Evolutionary conservation across 2,329 filamentous ascomycete genomes (phyloP), one percentile per base, ranked within the genome.

Genomic region (Colletotrichum tropicale): DNA sequence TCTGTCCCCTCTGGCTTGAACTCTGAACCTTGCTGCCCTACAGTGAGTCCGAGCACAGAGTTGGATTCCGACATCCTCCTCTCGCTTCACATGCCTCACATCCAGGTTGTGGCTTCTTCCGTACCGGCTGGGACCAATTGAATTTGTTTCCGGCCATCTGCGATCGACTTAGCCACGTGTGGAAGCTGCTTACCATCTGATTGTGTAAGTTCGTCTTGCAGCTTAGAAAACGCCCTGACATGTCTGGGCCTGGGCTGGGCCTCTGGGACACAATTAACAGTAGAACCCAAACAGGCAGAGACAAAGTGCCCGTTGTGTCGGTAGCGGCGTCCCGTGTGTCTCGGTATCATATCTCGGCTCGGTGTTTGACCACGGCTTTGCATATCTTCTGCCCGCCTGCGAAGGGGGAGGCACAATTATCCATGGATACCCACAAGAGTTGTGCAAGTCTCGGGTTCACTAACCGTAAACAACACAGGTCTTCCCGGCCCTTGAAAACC

Each of bases 21-120:
- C 58, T 30, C 30, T 32, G 30, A 62, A 62, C 18, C 58, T 62
- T 62, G 32, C 28, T 62, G 58, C 58, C 58, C 58, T 30, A 67
- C 73, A 52, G 43, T 52, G 30, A 75, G 73, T 64, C 69, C 73
- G 70, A 62, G 62, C 38, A 58, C 30, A 66, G 32, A 66, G 62
- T 67, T 71, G 52, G 8, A 32, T 58, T 70, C 48, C 32, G 30
- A 58, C 34, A 30, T 48, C 28, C 56, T 58, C 55, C 65, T 69
- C 56, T 69, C 26, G n/a, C 55, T 62, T 62, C 67, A 72, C 38
- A 62, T 75, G 69, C 24, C 30, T 5, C 32, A 18, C 26, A n/a
- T 26, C 34, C 32, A 66, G 32, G 30, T 52, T 55, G 10, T 36
- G 16, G 36, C 18, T 16, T 13, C 28, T 43, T n/a, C n/a, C 32